Conservation (phyloP, 371 early-diverging fungal genomes). For the Basidiobolus meristosporus region DNA sequence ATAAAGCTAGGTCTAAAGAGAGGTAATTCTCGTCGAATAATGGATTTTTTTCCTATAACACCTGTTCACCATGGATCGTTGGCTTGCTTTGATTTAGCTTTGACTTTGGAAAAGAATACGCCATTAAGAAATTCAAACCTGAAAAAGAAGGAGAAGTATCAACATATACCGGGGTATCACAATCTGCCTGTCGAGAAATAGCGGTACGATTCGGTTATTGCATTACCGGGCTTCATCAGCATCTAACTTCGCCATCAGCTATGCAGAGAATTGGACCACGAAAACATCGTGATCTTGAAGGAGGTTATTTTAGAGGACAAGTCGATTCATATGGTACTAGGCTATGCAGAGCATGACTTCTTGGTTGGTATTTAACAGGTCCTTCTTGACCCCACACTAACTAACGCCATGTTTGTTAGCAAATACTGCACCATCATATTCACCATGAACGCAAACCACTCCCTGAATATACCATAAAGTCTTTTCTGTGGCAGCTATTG, state of each 20-base stretch:
- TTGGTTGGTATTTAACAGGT: constrained; percentile 24
- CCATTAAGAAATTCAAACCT: constrained; percentile 89
- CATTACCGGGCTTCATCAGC: neutral
- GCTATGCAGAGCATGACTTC: constrained; percentile 86
- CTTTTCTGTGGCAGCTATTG: constrained; percentile 75
- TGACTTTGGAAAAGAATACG: constrained; percentile 40
- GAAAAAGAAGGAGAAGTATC: constrained; percentile 78
- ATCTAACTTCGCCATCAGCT: constrained; percentile 17
- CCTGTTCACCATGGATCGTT: neutral
- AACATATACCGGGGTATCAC: constrained; percentile 70
- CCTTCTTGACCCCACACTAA: neutral
- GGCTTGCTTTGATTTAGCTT: constrained; percentile 13
- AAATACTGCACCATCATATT: constrained; percentile 69
- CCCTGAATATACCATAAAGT: constrained; percentile 66
- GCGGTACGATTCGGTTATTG: constrained; percentile 19
- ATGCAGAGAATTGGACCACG: constrained; percentile 75
- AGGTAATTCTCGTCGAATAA: constrained; percentile 25
- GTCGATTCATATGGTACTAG: constrained; percentile 87
- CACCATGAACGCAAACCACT: constrained; percentile 56
- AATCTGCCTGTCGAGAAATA: constrained; percentile 87
- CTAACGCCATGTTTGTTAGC: constrained; percentile 15
- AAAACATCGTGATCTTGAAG: constrained; percentile 62
- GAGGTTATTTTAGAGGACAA: constrained; percentile 80
- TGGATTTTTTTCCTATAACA: neutral
- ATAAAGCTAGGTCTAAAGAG: constrained; percentile 60